Evolutionary conservation across 306 rosid species (phyloP).

Genomic region (Senna tora): DNA sequence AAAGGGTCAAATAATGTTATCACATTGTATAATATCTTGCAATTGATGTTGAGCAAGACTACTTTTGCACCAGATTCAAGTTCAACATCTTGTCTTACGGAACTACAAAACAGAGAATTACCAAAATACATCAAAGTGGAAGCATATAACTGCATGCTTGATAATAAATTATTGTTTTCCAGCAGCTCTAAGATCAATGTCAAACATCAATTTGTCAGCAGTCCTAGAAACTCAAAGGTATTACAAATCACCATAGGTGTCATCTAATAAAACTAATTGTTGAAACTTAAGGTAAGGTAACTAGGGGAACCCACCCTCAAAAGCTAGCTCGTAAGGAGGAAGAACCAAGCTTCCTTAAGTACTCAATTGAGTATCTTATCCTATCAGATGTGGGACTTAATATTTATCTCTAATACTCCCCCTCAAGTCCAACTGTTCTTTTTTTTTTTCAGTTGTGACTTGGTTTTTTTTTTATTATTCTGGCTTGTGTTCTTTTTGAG

Average conservation of each 20-base stretch:
- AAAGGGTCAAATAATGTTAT: conserved; percentile 15
- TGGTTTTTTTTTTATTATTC: too few relatives aligned
- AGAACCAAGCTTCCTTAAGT: too few relatives aligned
- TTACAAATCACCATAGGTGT: not conserved
- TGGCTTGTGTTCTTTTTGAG: too few relatives aligned
- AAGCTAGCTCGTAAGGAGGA: too few relatives aligned
- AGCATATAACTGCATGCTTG: not conserved
- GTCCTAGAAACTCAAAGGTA: not conserved
- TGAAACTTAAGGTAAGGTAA: too few relatives aligned
- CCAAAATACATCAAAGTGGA: not conserved
- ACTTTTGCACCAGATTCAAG: not conserved
- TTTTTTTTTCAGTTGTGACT: too few relatives aligned
- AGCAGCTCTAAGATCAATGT: conserved; percentile 2
- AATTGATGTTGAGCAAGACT: not conserved
- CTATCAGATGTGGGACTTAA: too few relatives aligned
- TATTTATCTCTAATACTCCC: too few relatives aligned
- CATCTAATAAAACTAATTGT: not conserved
- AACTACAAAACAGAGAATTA: conserved; percentile 1
- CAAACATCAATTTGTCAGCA: conserved; percentile 8
- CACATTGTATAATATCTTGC: conserved; percentile 18
- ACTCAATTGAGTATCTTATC: too few relatives aligned
- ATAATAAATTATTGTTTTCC: not conserved
- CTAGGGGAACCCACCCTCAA: too few relatives aligned
- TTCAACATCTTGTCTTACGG: not conserved
- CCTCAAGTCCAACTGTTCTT: too few relatives aligned